These are phyloP conservation scores for Mesotaenium endlicherianum DNA, from an alignment of 139 green algal genomes.

Conservation along the genomic window DNA sequence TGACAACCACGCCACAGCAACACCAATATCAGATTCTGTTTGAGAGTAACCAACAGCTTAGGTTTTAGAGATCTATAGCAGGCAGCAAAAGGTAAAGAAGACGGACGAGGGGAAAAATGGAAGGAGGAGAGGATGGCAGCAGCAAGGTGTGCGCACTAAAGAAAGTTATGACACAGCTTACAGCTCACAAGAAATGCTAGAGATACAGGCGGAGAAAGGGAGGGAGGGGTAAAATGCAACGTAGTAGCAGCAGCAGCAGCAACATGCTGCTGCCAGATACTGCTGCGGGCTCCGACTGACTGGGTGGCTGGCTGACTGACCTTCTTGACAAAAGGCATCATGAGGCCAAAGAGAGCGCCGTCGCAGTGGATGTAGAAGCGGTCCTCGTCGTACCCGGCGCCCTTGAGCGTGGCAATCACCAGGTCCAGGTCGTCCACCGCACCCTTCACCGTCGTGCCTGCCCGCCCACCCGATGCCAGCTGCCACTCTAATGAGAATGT, in stretches of 20 bases:
- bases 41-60: too few relatives aligned
- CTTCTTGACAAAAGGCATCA: slow-evolving; percentile 83
- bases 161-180: too few relatives aligned
- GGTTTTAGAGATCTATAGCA: too few relatives aligned
- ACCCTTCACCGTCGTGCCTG: slow-evolving; percentile 84
- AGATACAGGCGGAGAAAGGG: not conserved
- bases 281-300: too few relatives aligned
- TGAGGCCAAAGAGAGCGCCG: slow-evolving; percentile 79
- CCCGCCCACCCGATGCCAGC: too few relatives aligned
- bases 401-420: slow-evolving; percentile 49
- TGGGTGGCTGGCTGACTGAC: slow-evolving; percentile 23
- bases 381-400: slow-evolving; percentile 66
- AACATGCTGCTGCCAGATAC: not conserved
- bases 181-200: too few relatives aligned
- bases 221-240: not conserved
- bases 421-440: slow-evolving; percentile 59
- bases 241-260: not conserved
- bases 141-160: not conserved
- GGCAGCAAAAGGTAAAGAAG: too few relatives aligned
- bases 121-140: not conserved
- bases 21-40: too few relatives aligned
- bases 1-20: too few relatives aligned
- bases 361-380: slow-evolving; percentile 98
- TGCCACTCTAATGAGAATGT: too few relatives aligned
- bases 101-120: too few relatives aligned